A percentile compares a stretch with the other conserved stretches of the same genome.
phyloP scores from a whole-genome alignment of 129 eudicot species.

The Logfia minima region DNA sequence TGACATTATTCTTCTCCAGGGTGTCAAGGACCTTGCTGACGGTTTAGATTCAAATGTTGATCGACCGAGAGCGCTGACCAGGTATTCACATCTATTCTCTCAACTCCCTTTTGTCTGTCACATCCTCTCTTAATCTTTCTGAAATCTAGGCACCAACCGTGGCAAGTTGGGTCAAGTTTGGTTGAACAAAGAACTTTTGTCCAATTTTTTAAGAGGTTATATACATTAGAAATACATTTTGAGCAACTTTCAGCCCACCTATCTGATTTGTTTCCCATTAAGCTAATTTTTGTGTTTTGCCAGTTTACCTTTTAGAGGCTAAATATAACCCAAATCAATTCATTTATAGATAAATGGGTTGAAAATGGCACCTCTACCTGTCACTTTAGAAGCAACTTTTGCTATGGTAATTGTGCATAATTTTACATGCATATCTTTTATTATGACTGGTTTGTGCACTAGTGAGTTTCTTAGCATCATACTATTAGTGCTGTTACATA shows the following conservation, averaged over 20 bases:
- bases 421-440: background rate
- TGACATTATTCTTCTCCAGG: slow-evolving; percentile 31
- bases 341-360: no score
- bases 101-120: background rate
- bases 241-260: background rate
- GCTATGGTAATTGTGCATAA: no score
- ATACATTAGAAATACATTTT: background rate
- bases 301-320: no score
- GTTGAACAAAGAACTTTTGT: background rate
- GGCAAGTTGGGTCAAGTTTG: background rate
- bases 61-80: slow-evolving; percentile 29
- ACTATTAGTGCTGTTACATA: background rate
- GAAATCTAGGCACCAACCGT: background rate
- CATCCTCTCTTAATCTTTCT: background rate
- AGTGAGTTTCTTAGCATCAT: background rate
- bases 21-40: slow-evolving; percentile 35
- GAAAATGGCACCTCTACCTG: no score
- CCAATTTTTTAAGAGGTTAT: background rate
- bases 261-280: no score
- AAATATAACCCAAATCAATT: no score
- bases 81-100: slow-evolving; percentile 25
- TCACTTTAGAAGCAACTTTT: background rate
- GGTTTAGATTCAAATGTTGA: slow-evolving; percentile 24
- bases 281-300: no score
- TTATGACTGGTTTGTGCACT: background rate